These are phyloP conservation scores for Clitocybe nebularis DNA, from an alignment of 1,284 basidiomycete species.

Conservation along the genomic window DNA sequence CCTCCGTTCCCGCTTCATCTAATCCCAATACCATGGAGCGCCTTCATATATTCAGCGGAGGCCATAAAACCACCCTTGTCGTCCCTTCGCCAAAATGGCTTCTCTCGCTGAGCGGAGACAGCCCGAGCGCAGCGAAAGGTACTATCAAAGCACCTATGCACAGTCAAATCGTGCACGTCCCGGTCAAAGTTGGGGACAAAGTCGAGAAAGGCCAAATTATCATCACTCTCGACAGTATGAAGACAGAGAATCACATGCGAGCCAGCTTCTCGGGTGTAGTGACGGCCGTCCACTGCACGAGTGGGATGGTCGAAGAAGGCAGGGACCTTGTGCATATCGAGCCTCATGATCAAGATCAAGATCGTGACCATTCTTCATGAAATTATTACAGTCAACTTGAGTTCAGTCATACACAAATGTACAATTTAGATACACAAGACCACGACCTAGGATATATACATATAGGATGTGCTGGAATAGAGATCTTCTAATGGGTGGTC, in stretches of 20 bases:
- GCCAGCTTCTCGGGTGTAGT: conserved; percentile 68
- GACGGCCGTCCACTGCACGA: conserved; percentile 66
- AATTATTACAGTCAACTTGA: background rate
- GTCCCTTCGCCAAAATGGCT: conserved; percentile 67
- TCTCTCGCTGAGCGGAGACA: conserved; percentile 54
- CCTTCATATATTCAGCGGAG: conserved; percentile 64
- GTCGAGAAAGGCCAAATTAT: conserved; percentile 81
- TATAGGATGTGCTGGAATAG: background rate
- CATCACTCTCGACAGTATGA: conserved; percentile 92
- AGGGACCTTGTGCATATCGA: conserved; percentile 71
- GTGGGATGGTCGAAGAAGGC: conserved; percentile 89
- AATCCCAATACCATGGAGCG: conserved; percentile 57
- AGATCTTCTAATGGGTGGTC: too few species aligned
- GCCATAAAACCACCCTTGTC: conserved; percentile 55
- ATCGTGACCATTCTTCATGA: background rate
- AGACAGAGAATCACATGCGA: conserved; percentile 87
- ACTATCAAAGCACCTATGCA: conserved; percentile 82
- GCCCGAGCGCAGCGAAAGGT: conserved; percentile 47
- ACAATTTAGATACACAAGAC: conserved; percentile 1
- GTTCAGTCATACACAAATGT: background rate
- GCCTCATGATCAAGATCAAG: conserved; percentile 15
- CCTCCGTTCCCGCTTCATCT: conserved; percentile 45
- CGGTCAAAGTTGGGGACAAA: conserved; percentile 68
- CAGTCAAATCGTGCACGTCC: conserved; percentile 83
- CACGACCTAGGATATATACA: background rate